Evolutionary conservation across 768 basidiomycete genomes (phyloP).

Genomic region (Boletus pseudopeckii): DNA sequence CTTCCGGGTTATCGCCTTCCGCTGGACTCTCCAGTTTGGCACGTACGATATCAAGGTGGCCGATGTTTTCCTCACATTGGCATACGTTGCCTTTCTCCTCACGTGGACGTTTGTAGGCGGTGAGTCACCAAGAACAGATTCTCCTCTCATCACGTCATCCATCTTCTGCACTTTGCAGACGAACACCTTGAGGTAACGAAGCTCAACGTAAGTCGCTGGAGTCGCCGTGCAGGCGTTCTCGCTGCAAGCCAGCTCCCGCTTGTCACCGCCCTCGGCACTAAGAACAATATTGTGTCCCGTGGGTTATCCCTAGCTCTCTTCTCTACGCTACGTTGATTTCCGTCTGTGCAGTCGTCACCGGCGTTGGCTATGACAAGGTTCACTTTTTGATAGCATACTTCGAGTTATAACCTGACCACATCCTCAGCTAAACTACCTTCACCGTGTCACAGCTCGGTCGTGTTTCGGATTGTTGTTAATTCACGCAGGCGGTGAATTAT

Average conservation of each 20-base stretch:
- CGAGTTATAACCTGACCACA: not conserved
- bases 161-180: conserved; percentile 2
- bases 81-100: conserved; percentile 45
- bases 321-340: not conserved
- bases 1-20: conserved; percentile 50
- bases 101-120: conserved; percentile 44
- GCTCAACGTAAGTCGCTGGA: conserved; percentile 23
- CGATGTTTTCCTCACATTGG: conserved; percentile 45
- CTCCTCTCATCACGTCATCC: not conserved
- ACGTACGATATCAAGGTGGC: conserved; percentile 36
- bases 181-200: not conserved
- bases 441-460: conserved; percentile 48
- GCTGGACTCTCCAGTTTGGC: conserved; percentile 46
- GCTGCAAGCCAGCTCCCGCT: conserved; percentile 40
- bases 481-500: conserved; percentile 35
- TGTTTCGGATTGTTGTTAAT: conserved; percentile 47
- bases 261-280: conserved; percentile 44
- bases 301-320: not conserved
- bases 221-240: conserved; percentile 28
- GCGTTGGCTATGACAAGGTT: conserved; percentile 30
- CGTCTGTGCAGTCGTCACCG: conserved; percentile 24
- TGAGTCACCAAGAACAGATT: conserved; percentile 26
- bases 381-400: not conserved
- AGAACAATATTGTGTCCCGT: conserved; percentile 47
- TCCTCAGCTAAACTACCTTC: conserved; percentile 39